Base-by-base conservation (phyloP, 495 filamentous ascomycete genomes). In the Trichoderma asperelloides region DNA sequence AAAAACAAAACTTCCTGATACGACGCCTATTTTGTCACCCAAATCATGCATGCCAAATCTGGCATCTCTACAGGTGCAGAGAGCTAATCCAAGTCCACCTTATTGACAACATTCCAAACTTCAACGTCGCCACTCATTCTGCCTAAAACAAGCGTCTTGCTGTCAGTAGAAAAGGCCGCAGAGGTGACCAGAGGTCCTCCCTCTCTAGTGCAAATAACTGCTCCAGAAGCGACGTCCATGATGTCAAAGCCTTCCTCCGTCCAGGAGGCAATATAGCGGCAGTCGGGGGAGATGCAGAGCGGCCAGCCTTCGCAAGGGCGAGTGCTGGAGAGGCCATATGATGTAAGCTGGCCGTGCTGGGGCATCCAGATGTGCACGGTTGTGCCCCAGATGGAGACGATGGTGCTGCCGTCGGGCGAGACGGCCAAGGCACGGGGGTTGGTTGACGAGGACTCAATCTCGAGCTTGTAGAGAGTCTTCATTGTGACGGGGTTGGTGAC, bases 181-280 rank as follows among this genome's bases (percentile, higher is more conserved):
- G 68, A 23, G 4, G 68, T 69, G 16, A 67, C 60, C 27, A 69
- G 18, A 0, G 51, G 28, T 23, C 21, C 11, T 11, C 41, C 55
- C 25, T 70, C 72, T 2, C 15, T 28, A 4, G 23, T 18, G n/a
- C 70, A 70, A 15, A 72, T 45, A 27, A 76, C 70, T 57, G 40
- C 30, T 0, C 74, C 73, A 40, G 70, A 72, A 28, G 33, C 51
- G n/a, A 69, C 64, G 30, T 76, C 73, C 55, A 67, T 67, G 18
- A 75, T 66, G 37, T 76, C 74, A 15, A 76, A 68, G 9, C 74
- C 74, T 1, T 72, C 73, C 65, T 74, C 74, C 3, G 72, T 76
- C 70, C 72, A 67, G 40, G 69, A 75, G 16, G 60, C 68, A 23
- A 76, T 57, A 27, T 71, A 73, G 39, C 66, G 57, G 27, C 72